phyloP scores from a whole-genome alignment of 495 filamentous ascomycete genomes.

The Lasiosphaeria ovina region DNA sequence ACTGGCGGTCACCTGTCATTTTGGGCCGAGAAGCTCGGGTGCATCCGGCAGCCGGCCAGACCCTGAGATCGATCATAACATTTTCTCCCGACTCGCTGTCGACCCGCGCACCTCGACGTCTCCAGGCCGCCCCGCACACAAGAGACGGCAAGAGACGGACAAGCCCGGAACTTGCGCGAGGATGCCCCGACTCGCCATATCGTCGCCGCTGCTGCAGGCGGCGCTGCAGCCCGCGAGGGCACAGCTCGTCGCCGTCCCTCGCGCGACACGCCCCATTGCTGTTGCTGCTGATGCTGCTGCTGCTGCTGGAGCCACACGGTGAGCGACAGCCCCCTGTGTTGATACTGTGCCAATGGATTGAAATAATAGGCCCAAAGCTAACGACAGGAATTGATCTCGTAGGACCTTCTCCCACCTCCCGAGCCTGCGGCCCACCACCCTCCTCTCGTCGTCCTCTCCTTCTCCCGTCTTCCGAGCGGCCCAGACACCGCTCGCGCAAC shows the following conservation, averaged over 20 bases:
- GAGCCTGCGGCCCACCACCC: conserved; percentile 37
- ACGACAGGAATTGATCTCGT: background rate
- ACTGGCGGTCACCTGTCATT: too few species aligned
- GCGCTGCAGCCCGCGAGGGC: conserved; percentile 17
- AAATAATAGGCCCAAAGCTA: background rate
- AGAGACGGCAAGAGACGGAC: background rate
- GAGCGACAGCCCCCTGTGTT: background rate
- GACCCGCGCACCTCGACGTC: background rate
- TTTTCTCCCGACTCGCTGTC: too few species aligned
- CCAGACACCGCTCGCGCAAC: conserved; percentile 10
- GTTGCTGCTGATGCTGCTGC: conserved; percentile 8
- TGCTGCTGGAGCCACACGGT: conserved; percentile 11
- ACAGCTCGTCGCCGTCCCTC: conserved; percentile 5
- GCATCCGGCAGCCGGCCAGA: too few species aligned
- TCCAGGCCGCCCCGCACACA: background rate
- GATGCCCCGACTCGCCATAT: conserved; percentile 6
- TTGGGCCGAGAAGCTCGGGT: too few species aligned
- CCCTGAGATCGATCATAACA: too few species aligned
- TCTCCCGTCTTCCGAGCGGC: conserved; percentile 28
- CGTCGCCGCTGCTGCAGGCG: conserved; percentile 21
- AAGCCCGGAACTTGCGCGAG: background rate
- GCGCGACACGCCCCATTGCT: background rate
- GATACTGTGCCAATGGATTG: background rate
- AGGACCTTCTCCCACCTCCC: conserved; percentile 44
- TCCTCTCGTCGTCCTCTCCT: conserved; percentile 3